Base-by-base conservation (phyloP, 2,329 filamentous ascomycete genomes). In the Cladosporium sp. region DNA sequence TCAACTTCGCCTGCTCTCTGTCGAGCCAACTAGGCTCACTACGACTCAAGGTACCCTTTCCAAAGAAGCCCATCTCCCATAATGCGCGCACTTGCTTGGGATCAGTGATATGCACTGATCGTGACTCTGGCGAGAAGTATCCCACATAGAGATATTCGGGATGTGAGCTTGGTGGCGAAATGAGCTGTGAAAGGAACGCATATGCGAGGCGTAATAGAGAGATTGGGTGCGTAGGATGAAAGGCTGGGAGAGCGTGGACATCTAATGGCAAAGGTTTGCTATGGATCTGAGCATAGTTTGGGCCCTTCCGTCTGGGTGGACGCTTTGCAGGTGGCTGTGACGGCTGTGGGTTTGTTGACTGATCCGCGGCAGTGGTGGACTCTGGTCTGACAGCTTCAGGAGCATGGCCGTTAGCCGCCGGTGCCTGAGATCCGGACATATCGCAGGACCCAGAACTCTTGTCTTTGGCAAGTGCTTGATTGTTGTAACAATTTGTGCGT, bases 11-110 rank as follows among this genome's bases (percentile, higher is more conserved):
- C 73, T 90, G 88, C 74, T 96, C 91, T 63, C 89, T 82, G 64
- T 89, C 89, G 52, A 96, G 74, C 94, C 94, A 99, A 66, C 87
- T 94, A 3, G 93, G 93, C 73, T 99, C 93, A 79, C 92, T 97
- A 67, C 95, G 86, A 77, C 92, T 97, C 60, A 97, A 78, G 66
- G 81, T 93, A 45, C 94, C 94, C 74, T 97, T 97, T 50, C 95
- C 95, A 74, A 93, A 99, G 75, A 99, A 99, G 5, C 94, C 94
- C 77, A 95, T 90, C 74, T 96, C 90, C 94, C 95, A 99, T 22
- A 99, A 75, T 1, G 88, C 90, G 57, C 88, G 82, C 62, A 95
- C 87, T 3, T 90, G 87, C 58, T 81, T 80, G 25, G 85, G 79
- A 72, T 97, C 88, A 17, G 85, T 90, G 59, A 99, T 82, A 70